A percentile compares a stretch with the other conserved stretches of the same genome.
Conservation (phyloP, 2,329 filamentous ascomycete species). For the Zymoseptoria tritici region DNA sequence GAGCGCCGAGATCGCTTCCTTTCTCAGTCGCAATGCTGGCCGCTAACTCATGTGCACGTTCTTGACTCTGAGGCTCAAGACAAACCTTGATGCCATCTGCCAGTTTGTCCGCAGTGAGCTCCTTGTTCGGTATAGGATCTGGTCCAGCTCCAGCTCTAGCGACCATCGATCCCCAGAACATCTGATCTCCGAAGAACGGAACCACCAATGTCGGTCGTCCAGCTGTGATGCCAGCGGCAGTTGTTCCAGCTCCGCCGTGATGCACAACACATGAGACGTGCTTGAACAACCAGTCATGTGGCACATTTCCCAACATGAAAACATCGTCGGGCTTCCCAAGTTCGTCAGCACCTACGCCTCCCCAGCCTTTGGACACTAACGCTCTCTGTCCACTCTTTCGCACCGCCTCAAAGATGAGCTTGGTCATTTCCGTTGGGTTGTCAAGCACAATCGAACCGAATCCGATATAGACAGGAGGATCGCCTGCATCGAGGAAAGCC, state of each 20-base stretch:
- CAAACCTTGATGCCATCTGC: slow-evolving; percentile 41
- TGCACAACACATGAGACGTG: slow-evolving; percentile 50
- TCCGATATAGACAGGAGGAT: slow-evolving; percentile 71
- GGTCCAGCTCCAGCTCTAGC: slow-evolving; percentile 44
- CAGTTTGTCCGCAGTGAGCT: slow-evolving; percentile 39
- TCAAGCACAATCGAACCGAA: slow-evolving; percentile 80
- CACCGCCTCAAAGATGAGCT: slow-evolving; percentile 65
- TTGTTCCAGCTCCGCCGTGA: slow-evolving; percentile 54
- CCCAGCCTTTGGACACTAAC: slow-evolving; percentile 51
- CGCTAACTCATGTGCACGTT: slow-evolving; percentile 34
- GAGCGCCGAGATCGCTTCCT: slow-evolving; percentile 36
- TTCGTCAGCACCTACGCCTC: slow-evolving; percentile 37
- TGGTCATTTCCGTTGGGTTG: slow-evolving; percentile 63
- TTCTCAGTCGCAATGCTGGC: slow-evolving; percentile 37
- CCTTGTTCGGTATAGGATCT: slow-evolving; percentile 40
- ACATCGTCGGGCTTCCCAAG: slow-evolving; percentile 36
- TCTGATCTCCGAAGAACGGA: slow-evolving; percentile 52
- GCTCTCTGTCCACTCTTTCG: slow-evolving; percentile 44
- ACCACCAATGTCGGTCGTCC: slow-evolving; percentile 48
- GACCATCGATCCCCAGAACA: slow-evolving; percentile 50
- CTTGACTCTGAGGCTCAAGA: slow-evolving; percentile 32
- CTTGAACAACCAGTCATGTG: slow-evolving; percentile 54
- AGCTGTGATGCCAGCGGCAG: slow-evolving; percentile 47
- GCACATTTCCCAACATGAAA: slow-evolving; percentile 48
- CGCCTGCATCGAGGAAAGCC: slow-evolving; percentile 59